These are phyloP conservation scores for Laburnicola sp. DNA, from an alignment of 2,329 filamentous ascomycete species.

Conservation along the genomic window DNA sequence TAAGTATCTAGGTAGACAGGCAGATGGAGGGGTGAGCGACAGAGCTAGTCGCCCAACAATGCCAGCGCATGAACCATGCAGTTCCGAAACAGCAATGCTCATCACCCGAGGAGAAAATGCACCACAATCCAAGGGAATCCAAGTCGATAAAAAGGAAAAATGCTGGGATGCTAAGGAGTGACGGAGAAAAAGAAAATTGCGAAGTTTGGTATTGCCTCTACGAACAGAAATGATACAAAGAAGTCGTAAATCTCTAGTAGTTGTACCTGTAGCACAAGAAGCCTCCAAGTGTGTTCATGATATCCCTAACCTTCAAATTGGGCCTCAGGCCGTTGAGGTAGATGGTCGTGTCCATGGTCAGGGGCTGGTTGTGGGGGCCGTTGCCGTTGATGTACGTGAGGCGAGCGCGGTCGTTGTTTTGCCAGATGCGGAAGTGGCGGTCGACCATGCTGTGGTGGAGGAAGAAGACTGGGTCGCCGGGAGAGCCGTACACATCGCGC, in stretches of 20 bases:
- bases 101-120: too few relatives aligned
- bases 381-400: conserved; percentile 46
- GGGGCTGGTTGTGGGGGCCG: conserved; percentile 26
- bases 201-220: background rate
- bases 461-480: conserved; percentile 50
- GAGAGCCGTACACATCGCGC: conserved; percentile 38
- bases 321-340: conserved; percentile 34
- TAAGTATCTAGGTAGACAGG: background rate
- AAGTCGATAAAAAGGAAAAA: too few relatives aligned
- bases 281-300: conserved; percentile 31
- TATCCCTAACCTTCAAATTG: conserved; percentile 32
- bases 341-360: conserved; percentile 34
- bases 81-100: background rate
- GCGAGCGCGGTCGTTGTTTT: conserved; percentile 38
- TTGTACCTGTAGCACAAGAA: conserved; percentile 43
- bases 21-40: too few relatives aligned
- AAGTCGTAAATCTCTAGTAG: conserved; percentile 26
- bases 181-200: background rate
- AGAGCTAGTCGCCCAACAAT: background rate
- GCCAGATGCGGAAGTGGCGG: conserved; percentile 57
- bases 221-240: background rate
- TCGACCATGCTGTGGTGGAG: conserved; percentile 56
- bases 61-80: background rate
- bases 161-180: background rate
- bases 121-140: background rate